Conservation (phyloP, 306 rosid genomes). For the Pterocarpus macrocarpus region DNA sequence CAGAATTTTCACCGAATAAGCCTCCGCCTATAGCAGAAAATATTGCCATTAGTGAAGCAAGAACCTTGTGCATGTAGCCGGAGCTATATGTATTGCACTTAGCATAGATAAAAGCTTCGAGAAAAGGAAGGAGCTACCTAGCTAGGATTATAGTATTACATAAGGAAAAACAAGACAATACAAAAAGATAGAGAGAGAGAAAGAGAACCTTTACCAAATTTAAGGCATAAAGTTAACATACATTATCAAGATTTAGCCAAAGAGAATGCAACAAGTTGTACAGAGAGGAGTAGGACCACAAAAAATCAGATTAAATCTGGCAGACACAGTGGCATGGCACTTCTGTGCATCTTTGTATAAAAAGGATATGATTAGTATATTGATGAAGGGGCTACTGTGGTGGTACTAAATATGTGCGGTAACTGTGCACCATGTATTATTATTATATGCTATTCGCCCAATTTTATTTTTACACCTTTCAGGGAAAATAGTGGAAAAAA, state of each 20-base stretch:
- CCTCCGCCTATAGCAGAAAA: slow-evolving; percentile 15
- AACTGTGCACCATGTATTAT: slow-evolving; percentile 7
- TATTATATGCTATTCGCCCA: neutral
- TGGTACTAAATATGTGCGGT: neutral
- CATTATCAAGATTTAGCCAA: slow-evolving; percentile 48
- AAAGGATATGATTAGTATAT: slow-evolving; percentile 46
- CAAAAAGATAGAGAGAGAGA: neutral
- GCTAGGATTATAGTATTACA: neutral
- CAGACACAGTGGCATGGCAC: slow-evolving; percentile 65
- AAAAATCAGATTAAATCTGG: slow-evolving; percentile 52
- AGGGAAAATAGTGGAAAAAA: slow-evolving; percentile 46
- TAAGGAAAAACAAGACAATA: slow-evolving; percentile 25
- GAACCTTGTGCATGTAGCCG: neutral
- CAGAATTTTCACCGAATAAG: slow-evolving; percentile 22
- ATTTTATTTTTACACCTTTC: slow-evolving; percentile 24
- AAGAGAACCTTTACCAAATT: slow-evolving; percentile 47
- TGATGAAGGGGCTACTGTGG: neutral
- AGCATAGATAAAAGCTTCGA: neutral
- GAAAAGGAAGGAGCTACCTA: too few species aligned
- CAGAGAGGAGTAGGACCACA: slow-evolving; percentile 59
- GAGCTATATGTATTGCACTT: neutral
- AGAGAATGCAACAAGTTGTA: slow-evolving; percentile 52
- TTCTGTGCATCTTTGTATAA: slow-evolving; percentile 48
- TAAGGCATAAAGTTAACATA: slow-evolving; percentile 39
- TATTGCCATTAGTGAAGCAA: slow-evolving; percentile 10